Conservation (phyloP, 2,329 filamentous ascomycete genomes). For the Sclerotinia nivalis region DNA sequence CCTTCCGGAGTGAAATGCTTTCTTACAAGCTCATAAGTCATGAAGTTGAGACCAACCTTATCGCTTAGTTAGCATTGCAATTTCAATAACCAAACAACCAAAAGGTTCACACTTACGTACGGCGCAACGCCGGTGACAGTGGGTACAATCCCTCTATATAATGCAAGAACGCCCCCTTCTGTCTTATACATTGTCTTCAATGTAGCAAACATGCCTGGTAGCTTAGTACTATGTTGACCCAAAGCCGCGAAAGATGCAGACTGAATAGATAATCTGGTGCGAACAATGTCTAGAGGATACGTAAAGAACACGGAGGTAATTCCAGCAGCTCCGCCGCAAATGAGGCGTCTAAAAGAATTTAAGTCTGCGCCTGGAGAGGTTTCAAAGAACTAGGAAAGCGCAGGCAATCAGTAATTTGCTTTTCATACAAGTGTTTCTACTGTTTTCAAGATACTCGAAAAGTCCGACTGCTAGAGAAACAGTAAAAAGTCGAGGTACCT, state of each 20-base stretch:
- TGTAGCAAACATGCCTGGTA: conserved; percentile 92
- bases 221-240: conserved; percentile 57
- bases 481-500: neutral
- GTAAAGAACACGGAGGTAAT: conserved; percentile 95
- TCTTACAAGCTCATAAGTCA: conserved; percentile 92
- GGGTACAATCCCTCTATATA: conserved; percentile 94
- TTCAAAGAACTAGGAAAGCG: conserved; percentile 67
- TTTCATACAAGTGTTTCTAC: neutral
- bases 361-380: conserved; percentile 71
- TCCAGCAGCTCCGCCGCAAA: conserved; percentile 90
- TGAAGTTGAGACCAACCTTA: conserved; percentile 93
- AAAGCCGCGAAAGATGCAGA: conserved; percentile 90
- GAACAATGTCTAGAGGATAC: conserved; percentile 96
- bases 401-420: conserved; percentile 16
- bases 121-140: conserved; percentile 95
- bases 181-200: conserved; percentile 82
- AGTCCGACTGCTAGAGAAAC: neutral
- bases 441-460: neutral
- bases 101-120: conserved; percentile 61
- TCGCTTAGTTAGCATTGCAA: conserved; percentile 16
- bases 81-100: neutral
- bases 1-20: conserved; percentile 84
- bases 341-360: conserved; percentile 69
- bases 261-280: conserved; percentile 92
- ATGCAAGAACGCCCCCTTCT: conserved; percentile 78